These are phyloP conservation scores for Hypomyces rosellus DNA, from an alignment of 2,329 filamentous ascomycete genomes.

Conservation along the genomic window DNA sequence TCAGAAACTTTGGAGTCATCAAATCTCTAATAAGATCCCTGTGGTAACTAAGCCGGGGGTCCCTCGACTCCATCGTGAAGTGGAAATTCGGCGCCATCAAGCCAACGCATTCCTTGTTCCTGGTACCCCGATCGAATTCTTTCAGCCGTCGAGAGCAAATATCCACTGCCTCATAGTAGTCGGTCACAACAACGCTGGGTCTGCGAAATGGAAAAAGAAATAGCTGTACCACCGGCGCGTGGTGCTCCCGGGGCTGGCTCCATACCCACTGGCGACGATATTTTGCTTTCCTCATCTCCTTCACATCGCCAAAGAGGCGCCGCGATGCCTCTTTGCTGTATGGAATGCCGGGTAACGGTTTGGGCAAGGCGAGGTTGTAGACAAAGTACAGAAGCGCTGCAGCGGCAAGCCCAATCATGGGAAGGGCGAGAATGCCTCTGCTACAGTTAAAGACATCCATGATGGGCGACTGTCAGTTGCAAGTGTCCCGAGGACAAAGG, in stretches of 20 bases:
- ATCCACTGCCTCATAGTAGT: slow-evolving; percentile 28
- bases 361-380: slow-evolving; percentile 13
- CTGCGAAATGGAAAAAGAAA: slow-evolving; percentile 27
- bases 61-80: slow-evolving; percentile 26
- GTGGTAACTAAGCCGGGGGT: slow-evolving; percentile 27
- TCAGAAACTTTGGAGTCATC: slow-evolving; percentile 31
- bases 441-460: background rate
- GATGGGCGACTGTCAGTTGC: no score
- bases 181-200: slow-evolving; percentile 27
- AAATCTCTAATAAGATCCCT: slow-evolving; percentile 29
- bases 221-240: slow-evolving; percentile 26
- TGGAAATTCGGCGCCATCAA: slow-evolving; percentile 24
- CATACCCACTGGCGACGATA: slow-evolving; percentile 22
- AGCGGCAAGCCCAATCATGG: background rate
- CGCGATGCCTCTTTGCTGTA: slow-evolving; percentile 18
- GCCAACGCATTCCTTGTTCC: slow-evolving; percentile 20
- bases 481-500: no score
- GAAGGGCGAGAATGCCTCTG: background rate
- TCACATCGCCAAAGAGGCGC: slow-evolving; percentile 19
- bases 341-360: slow-evolving; percentile 22
- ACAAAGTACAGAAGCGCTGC: background rate
- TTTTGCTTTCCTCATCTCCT: slow-evolving; percentile 11
- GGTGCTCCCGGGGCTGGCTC: slow-evolving; percentile 20
- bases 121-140: slow-evolving; percentile 27
- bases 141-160: slow-evolving; percentile 24